Evolutionary conservation across 2,329 filamentous ascomycete genomes (phyloP), one percentile per base, ranked within the genome.

Genomic region (Talaromyces sp.): DNA sequence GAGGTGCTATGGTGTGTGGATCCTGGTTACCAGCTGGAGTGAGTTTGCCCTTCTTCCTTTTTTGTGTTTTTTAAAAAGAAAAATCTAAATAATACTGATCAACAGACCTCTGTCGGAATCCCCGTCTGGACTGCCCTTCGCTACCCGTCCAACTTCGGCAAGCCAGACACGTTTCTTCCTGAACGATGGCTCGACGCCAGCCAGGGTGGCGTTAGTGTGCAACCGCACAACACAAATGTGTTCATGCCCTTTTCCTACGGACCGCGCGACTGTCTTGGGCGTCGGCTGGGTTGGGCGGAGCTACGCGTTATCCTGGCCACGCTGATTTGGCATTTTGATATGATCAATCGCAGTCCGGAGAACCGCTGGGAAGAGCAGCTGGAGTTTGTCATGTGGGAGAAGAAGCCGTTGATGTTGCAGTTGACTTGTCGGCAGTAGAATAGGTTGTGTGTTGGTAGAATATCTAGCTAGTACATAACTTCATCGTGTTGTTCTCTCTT

Each of bases 1-100:
- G 72, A 0, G 78, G 78, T 0, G 81, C 79, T 59, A 68, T 67
- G 0, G 63, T 83, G 0, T 66, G 56, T 1, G 79, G 75, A 0
- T 70, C 68, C 4, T 70, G 71, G 1, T 73, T 87, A 0, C 84
- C 84, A 0, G 80, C 77, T 0, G 82, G 81, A 0, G 76, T 59
- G 44, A 61, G 58, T 55, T 32, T 30, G 15, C 19, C 11, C 7
- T 42, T 42, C 4, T 33, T 19, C 39, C 5, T 42, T 15, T 3
- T 51, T n/a, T 17, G 27, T 27, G 47, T 13, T 7, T 17, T 51
- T n/a, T 27, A 51, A 13, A 13, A 4, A 13, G n/a, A n/a, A n/a
- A n/a, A n/a, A n/a, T n/a, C n/a, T n/a, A 51, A 51, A 51, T 17
- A 11, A 51, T 51, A 13, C 47, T 17, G 47, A 51, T 17, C 25